These are phyloP conservation scores for Starmera quercuum DNA, from an alignment of 805 yeast genomes.

Conservation along the genomic window DNA sequence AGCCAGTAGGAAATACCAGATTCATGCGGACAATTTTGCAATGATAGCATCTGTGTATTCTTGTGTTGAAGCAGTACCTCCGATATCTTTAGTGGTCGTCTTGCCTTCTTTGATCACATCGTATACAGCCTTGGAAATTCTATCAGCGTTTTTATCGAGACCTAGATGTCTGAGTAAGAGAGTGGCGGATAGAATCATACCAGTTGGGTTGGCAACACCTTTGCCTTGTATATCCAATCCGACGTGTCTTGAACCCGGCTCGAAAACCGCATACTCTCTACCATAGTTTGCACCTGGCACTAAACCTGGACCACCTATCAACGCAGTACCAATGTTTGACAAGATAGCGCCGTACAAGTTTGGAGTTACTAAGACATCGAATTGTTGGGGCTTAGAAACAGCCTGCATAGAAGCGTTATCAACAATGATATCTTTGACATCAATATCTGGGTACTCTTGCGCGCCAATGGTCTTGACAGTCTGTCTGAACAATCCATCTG, in stretches of 20 bases:
- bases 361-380: constrained; percentile 96
- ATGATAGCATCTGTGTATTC: constrained; percentile 93
- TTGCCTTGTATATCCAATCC: constrained; percentile 94
- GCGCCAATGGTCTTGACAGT: constrained; percentile 84
- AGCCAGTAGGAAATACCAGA: too few species aligned
- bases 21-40: constrained; percentile 55
- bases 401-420: constrained; percentile 99
- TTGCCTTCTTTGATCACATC: constrained; percentile 86
- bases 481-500: constrained; percentile 95
- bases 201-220: constrained; percentile 96
- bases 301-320: constrained; percentile 96
- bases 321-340: constrained; percentile 96
- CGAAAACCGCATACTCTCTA: constrained; percentile 95
- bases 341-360: constrained; percentile 96
- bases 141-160: constrained; percentile 74
- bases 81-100: constrained; percentile 80
- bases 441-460: constrained; percentile 77
- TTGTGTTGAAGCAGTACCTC: constrained; percentile 83
- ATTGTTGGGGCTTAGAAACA: constrained; percentile 95
- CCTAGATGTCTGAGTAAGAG: constrained; percentile 96
- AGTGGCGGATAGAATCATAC: constrained; percentile 86
- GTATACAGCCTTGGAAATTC: constrained; percentile 83
- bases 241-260: constrained; percentile 99
- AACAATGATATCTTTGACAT: constrained; percentile 88
- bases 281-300: constrained; percentile 99